These are phyloP conservation scores for Verticillium albo-atrum DNA, from an alignment of 2,329 filamentous ascomycete genomes.

Conservation along the genomic window DNA sequence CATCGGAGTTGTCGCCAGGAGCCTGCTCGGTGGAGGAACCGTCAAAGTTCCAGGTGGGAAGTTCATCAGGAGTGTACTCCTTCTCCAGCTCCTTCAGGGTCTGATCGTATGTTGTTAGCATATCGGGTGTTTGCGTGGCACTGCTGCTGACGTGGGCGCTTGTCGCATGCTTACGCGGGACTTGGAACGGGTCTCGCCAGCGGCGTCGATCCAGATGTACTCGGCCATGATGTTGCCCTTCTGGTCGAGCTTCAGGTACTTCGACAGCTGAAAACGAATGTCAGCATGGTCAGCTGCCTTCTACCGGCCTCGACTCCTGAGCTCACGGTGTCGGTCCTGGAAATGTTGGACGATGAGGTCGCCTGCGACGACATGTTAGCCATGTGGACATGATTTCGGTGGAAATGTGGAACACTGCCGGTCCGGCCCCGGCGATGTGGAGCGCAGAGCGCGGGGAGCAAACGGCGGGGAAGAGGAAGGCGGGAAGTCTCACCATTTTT, in stretches of 20 bases:
- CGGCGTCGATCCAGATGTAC: constrained; percentile 92
- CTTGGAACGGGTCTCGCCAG: constrained; percentile 85
- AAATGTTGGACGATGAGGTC: constrained; percentile 20
- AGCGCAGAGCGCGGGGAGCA: neutral
- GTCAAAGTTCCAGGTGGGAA: constrained; percentile 53
- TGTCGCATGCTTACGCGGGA: constrained; percentile 69
- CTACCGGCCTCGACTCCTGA: neutral
- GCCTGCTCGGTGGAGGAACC: constrained; percentile 92
- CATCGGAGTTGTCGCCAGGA: constrained; percentile 91
- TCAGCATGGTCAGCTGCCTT: constrained; percentile 6
- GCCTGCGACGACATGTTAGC: constrained; percentile 18
- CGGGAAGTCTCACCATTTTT: neutral
- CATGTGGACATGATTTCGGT: neutral
- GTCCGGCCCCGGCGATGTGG: neutral
- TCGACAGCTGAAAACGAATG: constrained; percentile 62
- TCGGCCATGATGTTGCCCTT: constrained; percentile 86
- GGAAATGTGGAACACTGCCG: neutral
- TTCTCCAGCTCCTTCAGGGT: constrained; percentile 46
- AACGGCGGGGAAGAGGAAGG: neutral
- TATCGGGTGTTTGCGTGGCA: neutral
- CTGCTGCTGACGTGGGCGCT: neutral
- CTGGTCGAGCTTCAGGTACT: constrained; percentile 89
- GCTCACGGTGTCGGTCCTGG: constrained; percentile 29
- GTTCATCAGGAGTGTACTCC: constrained; percentile 45
- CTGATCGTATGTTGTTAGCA: constrained; percentile 24